Evolutionary conservation across 495 filamentous ascomycete genomes (phyloP), one percentile per base, ranked within the genome.

Genomic region (Aspergillus bertholletiae): DNA sequence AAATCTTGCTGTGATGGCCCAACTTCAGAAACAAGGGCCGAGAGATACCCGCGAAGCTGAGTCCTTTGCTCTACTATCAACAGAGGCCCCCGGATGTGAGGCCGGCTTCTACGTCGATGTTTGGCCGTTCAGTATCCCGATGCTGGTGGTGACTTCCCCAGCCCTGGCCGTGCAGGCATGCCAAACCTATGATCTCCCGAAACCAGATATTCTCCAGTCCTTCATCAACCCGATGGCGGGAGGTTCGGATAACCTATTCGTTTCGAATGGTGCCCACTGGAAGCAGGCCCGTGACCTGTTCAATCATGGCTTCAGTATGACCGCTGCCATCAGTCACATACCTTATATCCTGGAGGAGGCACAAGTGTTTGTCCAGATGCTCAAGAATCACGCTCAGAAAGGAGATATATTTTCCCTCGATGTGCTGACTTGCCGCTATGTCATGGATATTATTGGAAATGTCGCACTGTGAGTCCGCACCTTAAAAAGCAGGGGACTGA

Each of bases 181-280:
- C 17, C 41, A 54, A 11, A 54, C 51, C 6, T 27, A 54, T 27
- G 40, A 44, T 11, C 51, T 46, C 1, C 41, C 51, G 5, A 54
- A 54, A 11, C 51, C 51, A 17, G 23, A 30, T 3, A 21, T 18
- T 28, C 40, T 46, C 9, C 27, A 18, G 3, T 2, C 37, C n/a
- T 54, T 54, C 21, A 45, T 54, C 18, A 54, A n/a, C 12, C 27
- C 51, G 12, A 34, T 54, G 37, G 24, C 51, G n/a, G 51, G 51
- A n/a, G n/a, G n/a, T n/a, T 7, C 41, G 51, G 2, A n/a, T 26
- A 13, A 51, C 22, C 15, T 51, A 6, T 51, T 51, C 26, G 49
- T 8, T 2, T 28, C 35, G 12, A 51, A 43, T 24, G 32, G 48
- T 0, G 1, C 34, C 0, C 9, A 40, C 13, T 51, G 48, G 48